These are phyloP conservation scores for Vaucheria bursata DNA, from an alignment of 352 stramenopile genomes.

Conservation along the genomic window DNA sequence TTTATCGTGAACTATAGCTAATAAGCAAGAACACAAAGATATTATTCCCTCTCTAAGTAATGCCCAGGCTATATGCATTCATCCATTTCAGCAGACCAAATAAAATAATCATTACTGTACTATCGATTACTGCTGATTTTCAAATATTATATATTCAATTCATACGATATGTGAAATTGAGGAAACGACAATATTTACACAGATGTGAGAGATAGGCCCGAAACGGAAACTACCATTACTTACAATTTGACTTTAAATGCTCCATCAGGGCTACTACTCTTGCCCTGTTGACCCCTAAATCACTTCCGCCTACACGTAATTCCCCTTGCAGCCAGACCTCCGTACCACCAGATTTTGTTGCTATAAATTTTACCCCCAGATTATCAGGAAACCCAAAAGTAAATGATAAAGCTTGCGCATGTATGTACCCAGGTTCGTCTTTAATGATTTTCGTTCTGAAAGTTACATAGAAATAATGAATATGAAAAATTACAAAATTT, in stretches of 20 bases:
- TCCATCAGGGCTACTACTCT: slow-evolving; percentile 27
- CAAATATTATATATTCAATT: no score
- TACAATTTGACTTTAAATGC: slow-evolving; percentile 6
- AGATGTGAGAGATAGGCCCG: no score
- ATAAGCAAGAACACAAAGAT: no score
- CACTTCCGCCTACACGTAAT: slow-evolving; percentile 37
- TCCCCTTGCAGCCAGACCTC: slow-evolving; percentile 47
- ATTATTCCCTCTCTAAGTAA: no score
- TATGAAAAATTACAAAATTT: no score
- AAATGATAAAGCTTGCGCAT: slow-evolving; percentile 30
- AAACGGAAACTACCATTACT: not conserved
- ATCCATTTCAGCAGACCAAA: no score
- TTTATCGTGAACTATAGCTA: no score
- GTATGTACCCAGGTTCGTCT: slow-evolving; percentile 35
- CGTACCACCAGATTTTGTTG: slow-evolving; percentile 11
- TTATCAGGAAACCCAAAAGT: slow-evolving; percentile 48
- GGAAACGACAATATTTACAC: no score
- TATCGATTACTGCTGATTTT: not conserved
- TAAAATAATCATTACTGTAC: no score
- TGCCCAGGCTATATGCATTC: no score
- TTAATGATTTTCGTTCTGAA: slow-evolving; percentile 24
- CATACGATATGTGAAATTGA: no score
- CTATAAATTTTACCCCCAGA: slow-evolving; percentile 24
- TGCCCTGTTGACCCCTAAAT: slow-evolving; percentile 37
- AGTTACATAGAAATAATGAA: no score